Conservation (phyloP, 371 early-diverging fungal species). For the Rhizopus arrhizus region DNA sequence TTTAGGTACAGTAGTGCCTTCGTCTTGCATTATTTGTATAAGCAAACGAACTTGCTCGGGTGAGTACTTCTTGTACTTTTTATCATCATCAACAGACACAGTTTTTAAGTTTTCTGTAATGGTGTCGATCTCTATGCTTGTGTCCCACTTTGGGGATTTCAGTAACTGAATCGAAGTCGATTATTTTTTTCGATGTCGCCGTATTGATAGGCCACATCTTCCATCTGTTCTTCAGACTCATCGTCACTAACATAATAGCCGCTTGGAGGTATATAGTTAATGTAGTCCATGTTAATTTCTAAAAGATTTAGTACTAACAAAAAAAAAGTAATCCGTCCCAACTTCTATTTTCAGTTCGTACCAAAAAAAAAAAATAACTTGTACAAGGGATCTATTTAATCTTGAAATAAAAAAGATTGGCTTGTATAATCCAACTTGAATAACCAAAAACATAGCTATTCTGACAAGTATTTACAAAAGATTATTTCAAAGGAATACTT, state of each 20-base stretch:
- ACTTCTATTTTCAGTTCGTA: too few relatives aligned
- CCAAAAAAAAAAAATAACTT: too few relatives aligned
- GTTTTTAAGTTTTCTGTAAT: slow-evolving; percentile 7
- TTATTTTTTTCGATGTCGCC: slow-evolving; percentile 22
- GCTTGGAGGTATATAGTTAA: slow-evolving; percentile 5
- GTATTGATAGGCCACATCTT: slow-evolving; percentile 21
- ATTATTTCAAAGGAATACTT: too few relatives aligned
- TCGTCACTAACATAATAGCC: slow-evolving; percentile 2
- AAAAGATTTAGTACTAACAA: too few relatives aligned
- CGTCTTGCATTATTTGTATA: slow-evolving; percentile 18
- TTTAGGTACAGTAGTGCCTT: too few relatives aligned
- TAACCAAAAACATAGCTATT: too few relatives aligned
- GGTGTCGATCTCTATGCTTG: background rate
- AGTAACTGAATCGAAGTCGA: background rate
- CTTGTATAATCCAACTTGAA: too few relatives aligned
- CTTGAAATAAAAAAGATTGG: too few relatives aligned
- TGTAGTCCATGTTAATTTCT: background rate
- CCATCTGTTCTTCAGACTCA: slow-evolving; percentile 22
- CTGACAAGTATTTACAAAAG: too few relatives aligned
- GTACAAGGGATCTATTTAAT: too few relatives aligned
- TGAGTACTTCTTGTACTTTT: slow-evolving; percentile 17
- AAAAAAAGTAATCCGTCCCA: too few relatives aligned
- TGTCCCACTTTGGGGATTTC: background rate
- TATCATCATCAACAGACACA: slow-evolving; percentile 8
- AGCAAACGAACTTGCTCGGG: slow-evolving; percentile 16